These are phyloP conservation scores for Balakata baccata DNA, from an alignment of 345 rosid species.

Conservation along the genomic window DNA sequence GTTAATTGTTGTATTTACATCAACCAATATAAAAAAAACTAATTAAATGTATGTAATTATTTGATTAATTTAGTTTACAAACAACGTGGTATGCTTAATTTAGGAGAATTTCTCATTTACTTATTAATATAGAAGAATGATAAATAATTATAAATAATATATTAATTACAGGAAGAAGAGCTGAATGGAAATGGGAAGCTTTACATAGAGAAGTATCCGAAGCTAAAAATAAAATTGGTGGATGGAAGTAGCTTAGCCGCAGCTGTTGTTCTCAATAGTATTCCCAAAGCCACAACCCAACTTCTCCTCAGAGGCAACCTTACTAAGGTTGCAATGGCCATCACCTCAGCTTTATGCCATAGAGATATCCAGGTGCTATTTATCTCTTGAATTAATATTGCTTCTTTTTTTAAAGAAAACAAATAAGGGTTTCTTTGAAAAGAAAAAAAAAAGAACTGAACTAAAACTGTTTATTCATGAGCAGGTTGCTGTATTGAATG, in stretches of 20 bases:
- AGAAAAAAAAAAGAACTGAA: too few relatives aligned
- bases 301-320: slow-evolving; percentile 46
- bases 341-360: slow-evolving; percentile 40
- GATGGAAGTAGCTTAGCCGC: slow-evolving; percentile 61
- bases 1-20: too few relatives aligned
- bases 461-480: too few relatives aligned
- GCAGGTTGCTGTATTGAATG: slow-evolving; percentile 38
- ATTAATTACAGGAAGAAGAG: slow-evolving; percentile 44
- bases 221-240: slow-evolving; percentile 47
- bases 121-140: too few relatives aligned
- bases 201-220: slow-evolving; percentile 40
- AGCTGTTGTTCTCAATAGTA: slow-evolving; percentile 47
- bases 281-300: slow-evolving; percentile 49
- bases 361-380: slow-evolving; percentile 44
- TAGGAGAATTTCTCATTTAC: too few relatives aligned
- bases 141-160: not conserved
- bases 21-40: too few relatives aligned
- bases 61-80: too few relatives aligned
- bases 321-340: slow-evolving; percentile 47
- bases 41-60: too few relatives aligned
- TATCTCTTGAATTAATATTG: too few relatives aligned
- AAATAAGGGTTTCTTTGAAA: too few relatives aligned
- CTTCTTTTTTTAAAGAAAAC: too few relatives aligned
- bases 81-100: too few relatives aligned
- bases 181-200: slow-evolving; percentile 48